Base-by-base conservation (phyloP, 768 basidiomycete genomes). In the Antrodiella citrinella region DNA sequence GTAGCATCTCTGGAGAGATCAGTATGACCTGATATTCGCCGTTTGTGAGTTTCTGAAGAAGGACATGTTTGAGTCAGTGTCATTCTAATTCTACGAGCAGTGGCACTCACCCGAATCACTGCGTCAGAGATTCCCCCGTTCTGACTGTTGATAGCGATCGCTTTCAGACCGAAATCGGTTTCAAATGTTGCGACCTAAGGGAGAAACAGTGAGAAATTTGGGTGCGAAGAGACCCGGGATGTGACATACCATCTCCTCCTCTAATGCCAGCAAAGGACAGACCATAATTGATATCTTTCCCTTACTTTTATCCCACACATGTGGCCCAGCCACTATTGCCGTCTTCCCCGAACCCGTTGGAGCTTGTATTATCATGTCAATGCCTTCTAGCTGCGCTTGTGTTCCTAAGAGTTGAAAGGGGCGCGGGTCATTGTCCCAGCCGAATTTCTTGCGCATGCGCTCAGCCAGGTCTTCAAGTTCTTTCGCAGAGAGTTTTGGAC, bases 341-440 rank as follows among this genome's bases (percentile, higher is more conserved):
- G 71, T 72, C 52, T 72, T 71, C 3, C 70, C 70, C 3, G 57
- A 51, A 0, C 69, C 70, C 3, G 64, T 65, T 0, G 64, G 65
- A 0, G 69, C 69, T 58, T 73, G 69, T 1, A 70, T 53, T 0
- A 71, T 47, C 1, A 63, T 61, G 53, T 72, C 69, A 4, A 54
- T 50, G 7, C 61, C 54, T 1, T 56, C 57, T 0, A 69, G 55
- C 49, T 70, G 70, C 0, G 60, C 65, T 11, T 52, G 40, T 2
- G 66, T 62, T 0, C 55, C 67, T 3, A 62, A 50, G 0, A 66
- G 21, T 48, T 71, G 71, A 48, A 67, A 68, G 0, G 23, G 19
- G 0, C 53, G 51, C 3, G 62, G 61, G 23, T 43, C 35, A 13
- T 57, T 43, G 2, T 25, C 35, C 64, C 66, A 66, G 5, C 56